Percentiles rank a stretch among this genome's conserved stretches.
These are phyloP conservation scores for Cercospora brassicicola DNA, from an alignment of 2,329 filamentous ascomycete species.

Conservation along the genomic window DNA sequence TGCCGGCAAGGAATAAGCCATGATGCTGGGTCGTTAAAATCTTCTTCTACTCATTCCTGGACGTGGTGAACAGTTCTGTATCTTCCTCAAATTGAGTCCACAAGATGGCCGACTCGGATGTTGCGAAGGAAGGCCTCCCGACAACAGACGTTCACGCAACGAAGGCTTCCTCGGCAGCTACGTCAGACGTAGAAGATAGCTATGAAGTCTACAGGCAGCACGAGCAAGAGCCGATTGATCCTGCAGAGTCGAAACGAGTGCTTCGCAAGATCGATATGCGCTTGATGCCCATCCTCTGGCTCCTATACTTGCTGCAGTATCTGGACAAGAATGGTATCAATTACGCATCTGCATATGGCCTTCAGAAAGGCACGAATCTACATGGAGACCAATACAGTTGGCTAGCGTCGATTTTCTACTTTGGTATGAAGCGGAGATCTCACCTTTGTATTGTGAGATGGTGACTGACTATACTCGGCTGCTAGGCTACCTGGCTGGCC, in stretches of 20 bases:
- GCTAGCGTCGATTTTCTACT: constrained; percentile 52
- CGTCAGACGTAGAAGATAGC: constrained; percentile 34
- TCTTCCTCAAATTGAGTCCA: neutral
- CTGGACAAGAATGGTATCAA: constrained; percentile 44
- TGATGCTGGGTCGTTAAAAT: neutral
- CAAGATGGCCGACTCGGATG: neutral
- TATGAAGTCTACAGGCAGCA: constrained; percentile 34
- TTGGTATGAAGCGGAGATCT: constrained; percentile 36
- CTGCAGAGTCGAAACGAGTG: constrained; percentile 35
- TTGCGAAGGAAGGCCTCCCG: neutral
- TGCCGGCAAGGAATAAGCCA: neutral
- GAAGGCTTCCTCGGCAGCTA: constrained; percentile 15
- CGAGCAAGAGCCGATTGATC: constrained; percentile 26
- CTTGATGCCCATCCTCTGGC: constrained; percentile 38
- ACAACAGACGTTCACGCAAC: constrained; percentile 10
- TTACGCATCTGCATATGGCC: constrained; percentile 53
- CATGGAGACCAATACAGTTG: constrained; percentile 55
- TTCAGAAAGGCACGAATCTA: constrained; percentile 51
- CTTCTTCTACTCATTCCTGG: neutral
- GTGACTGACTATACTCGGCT: neutral
- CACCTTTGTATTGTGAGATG: too few species aligned
- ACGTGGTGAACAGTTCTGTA: neutral
- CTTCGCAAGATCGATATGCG: constrained; percentile 41
- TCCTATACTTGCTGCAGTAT: constrained; percentile 44
- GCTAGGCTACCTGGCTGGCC: constrained; percentile 44